Percentiles rank a stretch among this genome's conserved stretches.
Evolutionary conservation across 2,329 filamentous ascomycete species (phyloP).

Genomic region (Hypoxylon sp.): DNA sequence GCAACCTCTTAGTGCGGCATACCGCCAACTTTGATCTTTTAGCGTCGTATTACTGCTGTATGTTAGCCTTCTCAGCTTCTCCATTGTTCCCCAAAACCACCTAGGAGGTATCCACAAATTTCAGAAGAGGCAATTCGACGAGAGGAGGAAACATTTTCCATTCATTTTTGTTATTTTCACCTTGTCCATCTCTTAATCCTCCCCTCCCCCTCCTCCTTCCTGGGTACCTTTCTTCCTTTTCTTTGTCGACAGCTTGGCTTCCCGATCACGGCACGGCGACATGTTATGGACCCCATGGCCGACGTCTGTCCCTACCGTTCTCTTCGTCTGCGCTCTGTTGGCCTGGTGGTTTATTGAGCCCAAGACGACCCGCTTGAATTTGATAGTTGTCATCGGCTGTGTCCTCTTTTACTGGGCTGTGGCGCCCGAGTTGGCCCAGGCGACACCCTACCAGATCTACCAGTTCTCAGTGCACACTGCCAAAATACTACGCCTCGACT

Average conservation of each 20-base stretch:
- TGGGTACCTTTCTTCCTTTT: conserved; percentile 39
- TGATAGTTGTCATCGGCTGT: conserved; percentile 57
- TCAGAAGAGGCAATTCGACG: conserved; percentile 39
- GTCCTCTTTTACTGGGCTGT: conserved; percentile 58
- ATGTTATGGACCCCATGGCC: conserved; percentile 65
- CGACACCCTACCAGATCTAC: conserved; percentile 54
- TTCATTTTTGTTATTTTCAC: conserved; percentile 34
- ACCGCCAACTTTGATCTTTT: conserved; percentile 11
- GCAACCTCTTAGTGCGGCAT: neutral
- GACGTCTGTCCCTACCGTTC: conserved; percentile 59
- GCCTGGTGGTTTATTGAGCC: conserved; percentile 61
- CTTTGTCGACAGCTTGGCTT: conserved; percentile 46
- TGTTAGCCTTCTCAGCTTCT: conserved; percentile 12
- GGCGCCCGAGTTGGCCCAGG: conserved; percentile 56
- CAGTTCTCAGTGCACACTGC: conserved; percentile 52
- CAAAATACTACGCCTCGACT: conserved; percentile 60
- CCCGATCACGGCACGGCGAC: conserved; percentile 56
- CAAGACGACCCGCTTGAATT: conserved; percentile 58
- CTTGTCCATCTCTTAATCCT: conserved; percentile 30
- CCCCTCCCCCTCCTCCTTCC: conserved; percentile 38
- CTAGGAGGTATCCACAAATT: conserved; percentile 30
- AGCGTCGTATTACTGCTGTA: conserved; percentile 22
- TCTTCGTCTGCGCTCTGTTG: conserved; percentile 58
- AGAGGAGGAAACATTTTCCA: conserved; percentile 43
- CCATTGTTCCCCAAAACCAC: conserved; percentile 18